Conservation (phyloP, 192 early-diverging fungal species). For the Coemansia sp. region DNA sequence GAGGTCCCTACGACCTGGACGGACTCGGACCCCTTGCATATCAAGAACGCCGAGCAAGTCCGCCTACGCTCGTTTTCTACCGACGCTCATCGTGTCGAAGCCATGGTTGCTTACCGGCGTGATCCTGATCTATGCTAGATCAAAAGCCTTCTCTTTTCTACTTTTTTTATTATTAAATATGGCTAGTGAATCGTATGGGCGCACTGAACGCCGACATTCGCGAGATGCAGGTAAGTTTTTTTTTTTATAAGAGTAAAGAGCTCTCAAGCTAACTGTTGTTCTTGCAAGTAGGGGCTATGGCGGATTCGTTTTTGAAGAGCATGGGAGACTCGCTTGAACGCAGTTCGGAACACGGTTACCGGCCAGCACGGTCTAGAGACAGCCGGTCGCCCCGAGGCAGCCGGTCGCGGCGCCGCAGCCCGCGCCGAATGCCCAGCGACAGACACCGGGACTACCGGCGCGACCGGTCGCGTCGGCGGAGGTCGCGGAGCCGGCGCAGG, state of each 20-base stretch:
- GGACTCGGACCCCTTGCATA: slow-evolving; percentile 75
- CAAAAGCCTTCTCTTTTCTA: not conserved
- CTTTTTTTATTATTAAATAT: too few species aligned
- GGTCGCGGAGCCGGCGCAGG: slow-evolving; percentile 45
- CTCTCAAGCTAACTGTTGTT: too few species aligned
- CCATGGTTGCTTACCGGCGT: slow-evolving; percentile 80
- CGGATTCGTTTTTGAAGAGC: slow-evolving; percentile 34
- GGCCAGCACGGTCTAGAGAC: too few species aligned
- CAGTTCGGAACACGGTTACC: not conserved
- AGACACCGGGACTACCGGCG: slow-evolving; percentile 52
- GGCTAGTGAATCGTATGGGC: slow-evolving; percentile 15
- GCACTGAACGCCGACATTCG: not conserved
- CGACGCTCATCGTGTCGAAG: slow-evolving; percentile 76
- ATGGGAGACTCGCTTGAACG: slow-evolving; percentile 29
- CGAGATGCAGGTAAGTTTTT: slow-evolving; percentile 21
- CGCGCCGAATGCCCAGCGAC: slow-evolving; percentile 34
- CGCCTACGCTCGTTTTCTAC: slow-evolving; percentile 80
- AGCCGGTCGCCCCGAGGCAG: slow-evolving; percentile 9
- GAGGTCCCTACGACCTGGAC: slow-evolving; percentile 85
- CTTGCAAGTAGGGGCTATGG: slow-evolving; percentile 28
- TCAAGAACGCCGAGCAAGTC: slow-evolving; percentile 84
- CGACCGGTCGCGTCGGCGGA: slow-evolving; percentile 40
- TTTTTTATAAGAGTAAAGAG: too few species aligned
- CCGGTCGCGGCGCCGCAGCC: slow-evolving; percentile 47
- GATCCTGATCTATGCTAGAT: slow-evolving; percentile 55